Evolutionary conservation across 768 basidiomycete genomes (phyloP).

Genomic region (Ramaria sp.): DNA sequence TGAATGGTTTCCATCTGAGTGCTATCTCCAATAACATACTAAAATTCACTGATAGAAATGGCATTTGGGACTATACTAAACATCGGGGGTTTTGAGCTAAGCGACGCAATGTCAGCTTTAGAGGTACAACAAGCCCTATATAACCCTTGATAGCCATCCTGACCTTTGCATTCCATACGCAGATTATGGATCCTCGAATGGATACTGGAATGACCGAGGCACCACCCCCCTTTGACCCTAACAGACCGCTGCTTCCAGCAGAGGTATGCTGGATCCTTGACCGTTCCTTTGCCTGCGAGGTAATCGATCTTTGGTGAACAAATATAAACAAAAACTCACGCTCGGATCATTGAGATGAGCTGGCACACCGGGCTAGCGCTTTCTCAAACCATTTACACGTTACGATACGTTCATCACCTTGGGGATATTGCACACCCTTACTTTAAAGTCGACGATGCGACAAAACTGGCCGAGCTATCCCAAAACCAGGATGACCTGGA

Average conservation of each 20-base stretch:
- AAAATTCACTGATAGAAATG: constrained; percentile 40
- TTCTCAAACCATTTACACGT: constrained; percentile 78
- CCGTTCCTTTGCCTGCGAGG: constrained; percentile 68
- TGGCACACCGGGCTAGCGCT: constrained; percentile 82
- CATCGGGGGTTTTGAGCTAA: constrained; percentile 58
- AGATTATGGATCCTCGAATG: constrained; percentile 87
- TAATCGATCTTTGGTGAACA: constrained; percentile 18
- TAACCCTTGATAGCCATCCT: background rate
- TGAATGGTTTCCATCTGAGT: constrained; percentile 18
- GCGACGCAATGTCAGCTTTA: constrained; percentile 91
- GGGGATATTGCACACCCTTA: constrained; percentile 31
- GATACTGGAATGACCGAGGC: constrained; percentile 62
- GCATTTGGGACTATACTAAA: constrained; percentile 50
- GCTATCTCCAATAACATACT: too few relatives aligned
- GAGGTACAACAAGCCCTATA: constrained; percentile 40
- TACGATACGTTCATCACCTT: constrained; percentile 61
- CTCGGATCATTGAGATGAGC: constrained; percentile 48
- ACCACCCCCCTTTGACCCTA: constrained; percentile 49
- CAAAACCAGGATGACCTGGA: constrained; percentile 24
- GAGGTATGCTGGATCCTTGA: constrained; percentile 89
- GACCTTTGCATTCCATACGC: constrained; percentile 2
- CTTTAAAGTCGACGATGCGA: constrained; percentile 31
- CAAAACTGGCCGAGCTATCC: constrained; percentile 22
- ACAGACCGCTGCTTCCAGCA: constrained; percentile 52
- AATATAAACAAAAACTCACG: constrained; percentile 8